Conservation (phyloP, 208 protist genomes). For the Acanthamoeba royreba region DNA sequence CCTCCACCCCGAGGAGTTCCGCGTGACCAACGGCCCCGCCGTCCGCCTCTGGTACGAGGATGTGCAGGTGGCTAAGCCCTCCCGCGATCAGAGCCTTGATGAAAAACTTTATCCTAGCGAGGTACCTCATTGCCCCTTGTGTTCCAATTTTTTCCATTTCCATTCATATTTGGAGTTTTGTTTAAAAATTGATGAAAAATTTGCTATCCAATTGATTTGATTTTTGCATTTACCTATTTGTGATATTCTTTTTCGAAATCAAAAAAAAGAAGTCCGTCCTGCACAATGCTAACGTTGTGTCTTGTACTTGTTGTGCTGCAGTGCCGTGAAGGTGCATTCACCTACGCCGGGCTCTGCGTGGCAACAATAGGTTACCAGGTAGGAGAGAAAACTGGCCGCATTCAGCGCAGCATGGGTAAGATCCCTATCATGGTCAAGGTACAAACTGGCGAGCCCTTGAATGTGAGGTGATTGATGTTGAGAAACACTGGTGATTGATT, state of each 20-base stretch:
- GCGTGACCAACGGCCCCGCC: not conserved
- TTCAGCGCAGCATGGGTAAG: constrained; percentile 57
- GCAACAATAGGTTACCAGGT: constrained; percentile 37
- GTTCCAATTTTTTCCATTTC: not conserved
- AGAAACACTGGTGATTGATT: not conserved
- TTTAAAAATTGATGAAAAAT: not conserved
- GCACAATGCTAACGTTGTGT: not conserved
- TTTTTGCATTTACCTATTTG: not conserved
- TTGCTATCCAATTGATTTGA: not conserved
- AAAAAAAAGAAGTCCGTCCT: too few relatives aligned
- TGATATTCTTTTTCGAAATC: not conserved
- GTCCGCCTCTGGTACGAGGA: not conserved
- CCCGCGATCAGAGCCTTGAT: not conserved
- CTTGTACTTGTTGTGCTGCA: not conserved
- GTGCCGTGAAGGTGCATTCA: constrained; percentile 63
- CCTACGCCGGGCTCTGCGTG: constrained; percentile 63
- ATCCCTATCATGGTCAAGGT: constrained; percentile 84
- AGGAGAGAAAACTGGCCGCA: not conserved
- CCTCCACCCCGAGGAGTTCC: constrained; percentile 41
- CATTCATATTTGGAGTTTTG: not conserved
- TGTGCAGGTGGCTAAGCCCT: not conserved
- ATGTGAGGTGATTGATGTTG: not conserved
- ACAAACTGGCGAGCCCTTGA: not conserved
- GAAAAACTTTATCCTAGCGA: constrained; percentile 39
- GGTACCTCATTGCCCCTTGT: not conserved